Conservation (phyloP, 306 rosid species). For the Trichosanthes cucumerina region DNA sequence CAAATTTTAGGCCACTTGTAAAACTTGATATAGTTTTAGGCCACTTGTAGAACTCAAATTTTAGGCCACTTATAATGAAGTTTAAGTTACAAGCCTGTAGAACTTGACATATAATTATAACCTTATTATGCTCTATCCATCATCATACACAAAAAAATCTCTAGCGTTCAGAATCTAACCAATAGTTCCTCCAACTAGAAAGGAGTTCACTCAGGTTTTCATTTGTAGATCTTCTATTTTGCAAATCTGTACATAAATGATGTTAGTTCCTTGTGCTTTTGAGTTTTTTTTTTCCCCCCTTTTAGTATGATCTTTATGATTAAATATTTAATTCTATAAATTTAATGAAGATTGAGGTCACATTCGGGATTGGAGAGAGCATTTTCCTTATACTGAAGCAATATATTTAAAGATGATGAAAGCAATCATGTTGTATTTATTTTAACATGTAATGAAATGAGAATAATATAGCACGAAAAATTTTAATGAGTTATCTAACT, state of each 20-base stretch:
- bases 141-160: neutral
- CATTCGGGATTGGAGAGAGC: neutral
- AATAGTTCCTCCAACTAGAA: neutral
- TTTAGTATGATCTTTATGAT: neutral
- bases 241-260: neutral
- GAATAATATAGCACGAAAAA: no score
- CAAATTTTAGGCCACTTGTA: neutral
- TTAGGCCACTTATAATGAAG: neutral
- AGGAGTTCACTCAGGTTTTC: neutral
- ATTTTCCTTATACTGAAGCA: neutral
- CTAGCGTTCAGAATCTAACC: neutral
- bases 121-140: neutral
- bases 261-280: neutral
- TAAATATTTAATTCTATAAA: neutral
- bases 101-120: neutral
- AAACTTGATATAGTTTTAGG: neutral
- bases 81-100: neutral
- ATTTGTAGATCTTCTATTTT: neutral
- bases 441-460: no score
- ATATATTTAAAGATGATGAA: neutral
- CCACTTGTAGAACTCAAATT: no score
- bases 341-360: neutral
- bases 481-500: no score
- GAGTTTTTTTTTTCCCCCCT: neutral
- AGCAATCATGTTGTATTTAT: no score